These are phyloP conservation scores for Nannizzia gypsea DNA, from an alignment of 2,329 filamentous ascomycete genomes.

Conservation along the genomic window DNA sequence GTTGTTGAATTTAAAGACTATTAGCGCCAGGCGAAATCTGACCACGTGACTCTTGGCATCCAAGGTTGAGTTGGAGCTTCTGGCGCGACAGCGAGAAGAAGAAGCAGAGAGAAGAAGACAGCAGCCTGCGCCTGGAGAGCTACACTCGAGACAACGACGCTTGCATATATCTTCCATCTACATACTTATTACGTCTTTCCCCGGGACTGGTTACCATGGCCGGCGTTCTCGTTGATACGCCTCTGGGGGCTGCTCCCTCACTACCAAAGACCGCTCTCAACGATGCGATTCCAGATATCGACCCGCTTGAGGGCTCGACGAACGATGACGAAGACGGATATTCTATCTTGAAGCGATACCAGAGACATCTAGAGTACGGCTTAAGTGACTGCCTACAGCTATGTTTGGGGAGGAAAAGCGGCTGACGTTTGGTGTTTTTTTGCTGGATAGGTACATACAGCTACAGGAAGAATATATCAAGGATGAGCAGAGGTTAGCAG, in stretches of 20 bases:
- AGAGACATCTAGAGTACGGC: conserved; percentile 82
- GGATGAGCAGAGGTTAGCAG: conserved; percentile 77
- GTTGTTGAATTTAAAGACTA: too few species aligned
- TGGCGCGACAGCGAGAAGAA: neutral
- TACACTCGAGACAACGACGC: neutral
- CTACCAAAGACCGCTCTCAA: conserved; percentile 65
- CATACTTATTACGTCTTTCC: neutral
- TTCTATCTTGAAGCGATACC: conserved; percentile 87
- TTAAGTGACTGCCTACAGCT: neutral
- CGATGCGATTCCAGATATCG: conserved; percentile 73
- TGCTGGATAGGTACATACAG: conserved; percentile 64
- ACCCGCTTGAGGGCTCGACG: conserved; percentile 72
- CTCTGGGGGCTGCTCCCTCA: conserved; percentile 49
- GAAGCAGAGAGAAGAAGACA: neutral
- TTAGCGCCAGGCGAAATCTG: too few species aligned
- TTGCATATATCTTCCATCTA: neutral
- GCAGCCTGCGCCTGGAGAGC: neutral
- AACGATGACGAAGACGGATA: conserved; percentile 85
- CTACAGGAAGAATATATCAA: conserved; percentile 99
- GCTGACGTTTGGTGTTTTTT: neutral
- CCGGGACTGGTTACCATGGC: conserved; percentile 50
- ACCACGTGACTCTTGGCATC: neutral
- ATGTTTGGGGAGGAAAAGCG: neutral
- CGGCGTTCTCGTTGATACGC: conserved; percentile 74
- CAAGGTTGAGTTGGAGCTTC: neutral